Percentiles rank a stretch among this genome's conserved stretches.
Evolutionary conservation across 106 monocot genomes (phyloP).

Genomic region (Dendrobium chrysotoxum): DNA sequence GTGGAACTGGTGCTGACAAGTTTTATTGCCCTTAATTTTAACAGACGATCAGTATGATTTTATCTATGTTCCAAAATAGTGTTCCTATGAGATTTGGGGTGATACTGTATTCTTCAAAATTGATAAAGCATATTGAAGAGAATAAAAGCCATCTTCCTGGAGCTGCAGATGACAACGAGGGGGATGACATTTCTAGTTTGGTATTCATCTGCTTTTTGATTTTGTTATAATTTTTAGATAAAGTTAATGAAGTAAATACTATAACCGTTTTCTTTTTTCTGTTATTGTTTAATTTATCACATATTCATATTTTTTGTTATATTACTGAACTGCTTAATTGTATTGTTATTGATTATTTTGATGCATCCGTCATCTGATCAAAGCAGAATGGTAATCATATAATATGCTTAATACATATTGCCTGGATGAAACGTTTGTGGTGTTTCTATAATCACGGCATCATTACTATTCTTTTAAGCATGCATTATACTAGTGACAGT

Average conservation of each 20-base stretch:
- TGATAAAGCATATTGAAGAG: constrained; percentile 59
- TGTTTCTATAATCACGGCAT: neutral
- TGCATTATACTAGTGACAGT: neutral
- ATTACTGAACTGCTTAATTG: neutral
- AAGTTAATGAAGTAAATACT: neutral
- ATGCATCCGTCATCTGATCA: neutral
- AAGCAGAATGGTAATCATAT: constrained; percentile 1
- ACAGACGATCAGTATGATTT: constrained; percentile 67
- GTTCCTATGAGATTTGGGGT: constrained; percentile 95
- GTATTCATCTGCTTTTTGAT: constrained; percentile 24
- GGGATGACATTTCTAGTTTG: constrained; percentile 77
- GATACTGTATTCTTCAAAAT: constrained; percentile 79
- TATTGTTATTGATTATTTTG: neutral
- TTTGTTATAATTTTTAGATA: neutral
- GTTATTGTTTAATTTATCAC: neutral
- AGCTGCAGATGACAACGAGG: constrained; percentile 20
- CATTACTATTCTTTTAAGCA: neutral
- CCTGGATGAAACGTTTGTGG: neutral
- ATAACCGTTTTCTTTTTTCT: neutral
- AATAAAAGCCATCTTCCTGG: constrained; percentile 53
- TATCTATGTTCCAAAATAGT: constrained; percentile 68
- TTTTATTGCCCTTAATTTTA: constrained; percentile 13
- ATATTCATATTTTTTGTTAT: neutral
- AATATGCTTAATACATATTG: neutral
- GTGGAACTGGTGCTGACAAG: neutral